Conservation (phyloP, 805 yeast genomes). For the Cyberlindnera suaveolens region DNA sequence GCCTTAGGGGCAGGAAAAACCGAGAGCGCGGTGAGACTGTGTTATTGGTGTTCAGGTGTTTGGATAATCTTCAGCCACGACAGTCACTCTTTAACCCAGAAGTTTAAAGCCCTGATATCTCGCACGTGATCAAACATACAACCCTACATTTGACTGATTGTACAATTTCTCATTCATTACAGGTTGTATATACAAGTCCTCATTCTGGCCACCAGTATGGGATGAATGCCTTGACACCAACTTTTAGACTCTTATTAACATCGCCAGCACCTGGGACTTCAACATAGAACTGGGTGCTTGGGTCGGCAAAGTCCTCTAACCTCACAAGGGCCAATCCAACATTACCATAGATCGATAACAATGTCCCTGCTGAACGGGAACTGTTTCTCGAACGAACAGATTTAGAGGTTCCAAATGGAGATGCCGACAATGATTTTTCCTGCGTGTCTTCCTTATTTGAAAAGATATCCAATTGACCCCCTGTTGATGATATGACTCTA, state of each 20-base stretch:
- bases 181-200: neutral
- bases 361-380: constrained; percentile 43
- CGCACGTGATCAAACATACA: too few species aligned
- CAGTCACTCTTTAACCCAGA: neutral
- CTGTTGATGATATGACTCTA: constrained; percentile 6
- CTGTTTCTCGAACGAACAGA: neutral
- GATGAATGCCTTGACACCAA: constrained; percentile 44
- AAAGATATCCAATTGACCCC: constrained; percentile 16
- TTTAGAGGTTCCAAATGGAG: constrained; percentile 34
- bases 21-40: too few species aligned
- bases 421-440: constrained; percentile 19
- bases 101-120: too few species aligned
- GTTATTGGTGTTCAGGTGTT: constrained; percentile 6
- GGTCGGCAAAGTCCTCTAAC: constrained; percentile 36
- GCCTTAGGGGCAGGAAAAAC: too few species aligned
- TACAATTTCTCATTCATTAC: too few species aligned
- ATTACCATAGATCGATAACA: constrained; percentile 51
- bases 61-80: neutral
- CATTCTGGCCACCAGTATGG: constrained; percentile 75
- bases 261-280: constrained; percentile 23
- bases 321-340: constrained; percentile 62
- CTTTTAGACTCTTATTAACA: constrained; percentile 17
- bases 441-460: constrained; percentile 12
- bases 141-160: too few species aligned
- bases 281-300: constrained; percentile 27